A percentile compares a stretch with the other conserved stretches of the same genome.
Evolutionary conservation across 148 eudicot species (phyloP).

Genomic region (Amaranthus palmeri): DNA sequence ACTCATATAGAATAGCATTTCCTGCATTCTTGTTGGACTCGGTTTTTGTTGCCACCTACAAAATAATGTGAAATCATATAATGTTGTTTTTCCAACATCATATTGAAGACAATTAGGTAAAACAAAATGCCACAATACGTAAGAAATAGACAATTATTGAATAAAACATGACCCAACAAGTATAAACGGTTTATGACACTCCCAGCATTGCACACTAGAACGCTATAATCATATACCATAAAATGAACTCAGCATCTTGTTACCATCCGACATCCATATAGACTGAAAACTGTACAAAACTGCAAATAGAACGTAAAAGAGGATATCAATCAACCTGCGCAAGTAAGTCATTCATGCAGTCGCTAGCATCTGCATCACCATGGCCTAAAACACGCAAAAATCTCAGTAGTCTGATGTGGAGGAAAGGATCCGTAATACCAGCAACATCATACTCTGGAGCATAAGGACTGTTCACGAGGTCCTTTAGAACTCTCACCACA

Average conservation of each 20-base stretch:
- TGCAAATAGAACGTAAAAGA: not conserved
- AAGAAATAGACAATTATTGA: too few relatives aligned
- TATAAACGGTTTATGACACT: too few relatives aligned
- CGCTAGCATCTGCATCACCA: slow-evolving; percentile 97
- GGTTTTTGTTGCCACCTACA: slow-evolving; percentile 97
- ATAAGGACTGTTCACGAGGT: slow-evolving; percentile 89
- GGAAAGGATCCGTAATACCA: slow-evolving; percentile 95
- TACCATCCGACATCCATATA: not conserved
- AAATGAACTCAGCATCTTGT: too few relatives aligned
- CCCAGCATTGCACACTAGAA: too few relatives aligned
- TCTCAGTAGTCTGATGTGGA: slow-evolving; percentile 79
- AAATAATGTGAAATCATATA: slow-evolving; percentile 4
- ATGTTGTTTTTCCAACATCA: not conserved
- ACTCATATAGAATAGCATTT: slow-evolving; percentile 94
- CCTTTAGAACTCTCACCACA: slow-evolving; percentile 80
- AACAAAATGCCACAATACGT: not conserved
- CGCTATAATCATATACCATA: too few relatives aligned
- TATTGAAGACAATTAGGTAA: not conserved
- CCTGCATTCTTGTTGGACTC: slow-evolving; percentile 98
- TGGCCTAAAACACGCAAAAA: slow-evolving; percentile 81
- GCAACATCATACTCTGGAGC: slow-evolving; percentile 92
- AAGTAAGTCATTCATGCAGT: slow-evolving; percentile 92
- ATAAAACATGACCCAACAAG: too few relatives aligned
- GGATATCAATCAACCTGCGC: slow-evolving; percentile 69
- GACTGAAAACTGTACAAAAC: not conserved